These are phyloP conservation scores for Emericellopsis terricola DNA, from an alignment of 495 filamentous ascomycete species.

Conservation along the genomic window DNA sequence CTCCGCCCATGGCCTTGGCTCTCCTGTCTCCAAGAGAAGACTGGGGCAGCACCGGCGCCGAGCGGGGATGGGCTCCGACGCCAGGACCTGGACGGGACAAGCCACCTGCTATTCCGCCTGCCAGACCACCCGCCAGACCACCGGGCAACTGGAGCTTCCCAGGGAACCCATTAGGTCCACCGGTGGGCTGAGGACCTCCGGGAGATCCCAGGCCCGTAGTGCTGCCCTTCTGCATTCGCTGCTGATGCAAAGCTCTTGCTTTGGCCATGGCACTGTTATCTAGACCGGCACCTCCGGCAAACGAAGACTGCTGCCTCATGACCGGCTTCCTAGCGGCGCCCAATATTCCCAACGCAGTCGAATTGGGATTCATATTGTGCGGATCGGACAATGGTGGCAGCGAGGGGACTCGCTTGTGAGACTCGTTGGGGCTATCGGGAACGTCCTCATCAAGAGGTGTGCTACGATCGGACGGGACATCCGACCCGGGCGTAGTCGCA, in stretches of 20 bases:
- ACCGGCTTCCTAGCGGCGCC: slow-evolving; percentile 34
- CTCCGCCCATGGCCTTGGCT: slow-evolving; percentile 5
- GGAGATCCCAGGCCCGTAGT: slow-evolving; percentile 6
- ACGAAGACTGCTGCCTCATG: not conserved
- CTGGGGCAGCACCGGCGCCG: slow-evolving; percentile 26
- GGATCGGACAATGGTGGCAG: slow-evolving; percentile 37
- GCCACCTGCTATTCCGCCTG: too few species aligned
- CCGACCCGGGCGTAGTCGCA: slow-evolving; percentile 17
- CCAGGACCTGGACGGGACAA: too few species aligned
- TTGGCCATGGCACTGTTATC: slow-evolving; percentile 53
- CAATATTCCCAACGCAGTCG: slow-evolving; percentile 63
- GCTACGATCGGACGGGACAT: slow-evolving; percentile 24
- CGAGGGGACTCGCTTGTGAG: slow-evolving; percentile 30
- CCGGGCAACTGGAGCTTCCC: slow-evolving; percentile 21
- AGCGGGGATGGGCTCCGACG: slow-evolving; percentile 24
- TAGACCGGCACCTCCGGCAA: slow-evolving; percentile 15
- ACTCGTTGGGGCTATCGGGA: slow-evolving; percentile 15
- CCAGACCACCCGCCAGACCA: slow-evolving; percentile 14
- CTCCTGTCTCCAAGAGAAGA: slow-evolving; percentile 15
- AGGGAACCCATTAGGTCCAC: slow-evolving; percentile 1
- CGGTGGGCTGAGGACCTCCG: slow-evolving; percentile 1
- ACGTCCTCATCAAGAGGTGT: slow-evolving; percentile 25
- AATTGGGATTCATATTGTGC: slow-evolving; percentile 47
- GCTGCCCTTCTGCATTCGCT: slow-evolving; percentile 11
- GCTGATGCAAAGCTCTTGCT: slow-evolving; percentile 40